A percentile compares a stretch with the other conserved stretches of the same genome.
Evolutionary conservation across 2,329 filamentous ascomycete genomes (phyloP).

Genomic region (Ascochyta koolunga): DNA sequence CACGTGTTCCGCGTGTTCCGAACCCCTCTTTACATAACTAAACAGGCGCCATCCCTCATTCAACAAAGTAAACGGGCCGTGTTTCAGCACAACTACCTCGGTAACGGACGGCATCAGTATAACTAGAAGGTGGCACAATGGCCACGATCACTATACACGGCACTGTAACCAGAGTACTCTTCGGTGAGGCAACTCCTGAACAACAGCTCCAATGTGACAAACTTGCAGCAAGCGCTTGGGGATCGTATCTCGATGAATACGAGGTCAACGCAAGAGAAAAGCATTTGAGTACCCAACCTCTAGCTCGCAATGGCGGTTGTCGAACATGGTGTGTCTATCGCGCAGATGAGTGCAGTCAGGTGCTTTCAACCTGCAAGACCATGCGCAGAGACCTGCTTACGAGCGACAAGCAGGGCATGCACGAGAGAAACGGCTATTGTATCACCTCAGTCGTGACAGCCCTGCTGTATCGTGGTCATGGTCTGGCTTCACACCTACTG

Average conservation of each 20-base stretch:
- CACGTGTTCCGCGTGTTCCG: background rate
- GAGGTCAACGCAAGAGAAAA: conserved; percentile 4
- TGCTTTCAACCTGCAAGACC: conserved; percentile 9
- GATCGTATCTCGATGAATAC: conserved; percentile 1
- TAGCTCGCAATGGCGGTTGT: conserved; percentile 2
- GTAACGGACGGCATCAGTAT: background rate
- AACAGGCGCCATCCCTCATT: background rate
- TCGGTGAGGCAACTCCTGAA: conserved; percentile 5
- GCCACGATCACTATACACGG: background rate
- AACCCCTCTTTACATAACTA: background rate
- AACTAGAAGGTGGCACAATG: background rate
- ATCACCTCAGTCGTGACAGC: conserved; percentile 5
- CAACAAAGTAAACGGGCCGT: background rate
- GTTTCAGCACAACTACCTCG: no score
- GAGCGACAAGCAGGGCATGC: background rate
- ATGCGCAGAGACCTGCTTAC: conserved; percentile 1
- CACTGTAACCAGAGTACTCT: background rate
- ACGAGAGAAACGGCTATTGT: background rate
- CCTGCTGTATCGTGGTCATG: conserved; percentile 7
- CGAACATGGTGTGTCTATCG: conserved; percentile 10
- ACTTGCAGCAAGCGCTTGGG: conserved; percentile 3
- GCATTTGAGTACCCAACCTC: background rate
- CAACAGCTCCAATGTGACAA: conserved; percentile 3
- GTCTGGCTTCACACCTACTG: conserved; percentile 8
- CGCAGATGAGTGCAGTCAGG: background rate